These are phyloP conservation scores for Pseudogymnoascus sp. DNA, from an alignment of 2,329 filamentous ascomycete genomes.

Conservation along the genomic window DNA sequence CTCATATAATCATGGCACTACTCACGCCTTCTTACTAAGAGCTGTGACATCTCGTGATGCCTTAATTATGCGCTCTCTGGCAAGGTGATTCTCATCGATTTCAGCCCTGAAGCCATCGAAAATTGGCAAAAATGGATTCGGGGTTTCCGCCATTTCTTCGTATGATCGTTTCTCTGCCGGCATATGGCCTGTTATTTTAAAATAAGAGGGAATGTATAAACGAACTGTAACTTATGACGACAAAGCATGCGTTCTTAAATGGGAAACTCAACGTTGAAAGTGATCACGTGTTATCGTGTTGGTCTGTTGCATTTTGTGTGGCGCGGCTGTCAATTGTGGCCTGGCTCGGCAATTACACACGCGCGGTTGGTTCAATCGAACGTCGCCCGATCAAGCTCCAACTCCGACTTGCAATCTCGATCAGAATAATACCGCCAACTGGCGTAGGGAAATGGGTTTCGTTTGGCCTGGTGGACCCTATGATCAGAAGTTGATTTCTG, in stretches of 20 bases:
- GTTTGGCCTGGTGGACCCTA: neutral
- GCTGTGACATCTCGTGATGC: constrained; percentile 87
- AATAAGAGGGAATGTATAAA: neutral
- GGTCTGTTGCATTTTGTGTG: neutral
- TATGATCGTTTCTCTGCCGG: neutral
- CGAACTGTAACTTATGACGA: neutral
- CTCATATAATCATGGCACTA: constrained; percentile 8
- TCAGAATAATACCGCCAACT: neutral
- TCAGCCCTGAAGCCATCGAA: constrained; percentile 82
- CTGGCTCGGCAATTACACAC: neutral
- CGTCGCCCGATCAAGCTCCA: neutral
- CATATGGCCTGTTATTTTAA: neutral
- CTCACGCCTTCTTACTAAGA: constrained; percentile 92
- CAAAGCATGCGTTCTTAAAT: neutral
- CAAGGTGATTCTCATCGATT: constrained; percentile 89
- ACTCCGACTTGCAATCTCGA: neutral
- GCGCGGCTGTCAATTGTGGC: neutral
- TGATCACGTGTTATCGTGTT: constrained; percentile 1
- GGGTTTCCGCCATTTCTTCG: constrained; percentile 2
- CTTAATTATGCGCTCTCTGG: constrained; percentile 83
- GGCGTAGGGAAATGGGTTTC: neutral
- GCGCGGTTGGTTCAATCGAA: neutral
- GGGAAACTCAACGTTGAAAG: neutral
- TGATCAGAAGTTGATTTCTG: neutral
- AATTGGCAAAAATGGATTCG: constrained; percentile 54